These are phyloP conservation scores for Aspergillus hiratsukae DNA, from an alignment of 2,329 filamentous ascomycete genomes.

Conservation along the genomic window DNA sequence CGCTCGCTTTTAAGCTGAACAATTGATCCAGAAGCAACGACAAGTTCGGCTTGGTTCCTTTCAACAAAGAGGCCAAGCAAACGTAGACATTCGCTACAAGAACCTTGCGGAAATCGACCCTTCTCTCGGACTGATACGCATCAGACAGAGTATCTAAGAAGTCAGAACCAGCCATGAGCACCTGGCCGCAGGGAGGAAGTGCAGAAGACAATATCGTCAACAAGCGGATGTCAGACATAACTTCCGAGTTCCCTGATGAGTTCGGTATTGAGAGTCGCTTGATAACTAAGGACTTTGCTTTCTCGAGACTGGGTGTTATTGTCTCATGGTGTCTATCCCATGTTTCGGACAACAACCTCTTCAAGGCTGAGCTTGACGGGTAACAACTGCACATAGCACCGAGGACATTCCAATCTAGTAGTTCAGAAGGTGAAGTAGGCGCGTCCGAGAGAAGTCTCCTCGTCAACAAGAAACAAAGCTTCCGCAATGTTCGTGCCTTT, in stretches of 20 bases:
- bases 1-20: slow-evolving; percentile 70
- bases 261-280: slow-evolving; percentile 22
- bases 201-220: slow-evolving; percentile 38
- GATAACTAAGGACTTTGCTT: slow-evolving; percentile 31
- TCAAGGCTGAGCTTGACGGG: slow-evolving; percentile 56
- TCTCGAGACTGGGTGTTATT: slow-evolving; percentile 34
- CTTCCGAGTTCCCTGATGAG: slow-evolving; percentile 9
- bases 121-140: slow-evolving; percentile 50
- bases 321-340: slow-evolving; percentile 32
- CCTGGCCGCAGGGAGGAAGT: slow-evolving; percentile 44
- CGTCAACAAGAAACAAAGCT: slow-evolving; percentile 60
- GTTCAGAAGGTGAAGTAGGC: slow-evolving; percentile 38
- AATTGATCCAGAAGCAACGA: slow-evolving; percentile 77
- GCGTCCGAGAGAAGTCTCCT: slow-evolving; percentile 52
- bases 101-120: slow-evolving; percentile 58
- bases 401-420: slow-evolving; percentile 65
- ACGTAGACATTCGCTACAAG: slow-evolving; percentile 72
- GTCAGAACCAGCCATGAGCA: slow-evolving; percentile 80
- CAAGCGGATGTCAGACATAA: slow-evolving; percentile 27
- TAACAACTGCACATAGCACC: slow-evolving; percentile 65
- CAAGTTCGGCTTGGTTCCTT: slow-evolving; percentile 62
- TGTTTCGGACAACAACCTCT: slow-evolving; percentile 50
- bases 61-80: slow-evolving; percentile 66
- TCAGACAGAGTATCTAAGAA: slow-evolving; percentile 70
- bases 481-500: slow-evolving; percentile 53